Base-by-base conservation (phyloP, 352 stramenopile genomes). In the Vaucheria bursata region DNA sequence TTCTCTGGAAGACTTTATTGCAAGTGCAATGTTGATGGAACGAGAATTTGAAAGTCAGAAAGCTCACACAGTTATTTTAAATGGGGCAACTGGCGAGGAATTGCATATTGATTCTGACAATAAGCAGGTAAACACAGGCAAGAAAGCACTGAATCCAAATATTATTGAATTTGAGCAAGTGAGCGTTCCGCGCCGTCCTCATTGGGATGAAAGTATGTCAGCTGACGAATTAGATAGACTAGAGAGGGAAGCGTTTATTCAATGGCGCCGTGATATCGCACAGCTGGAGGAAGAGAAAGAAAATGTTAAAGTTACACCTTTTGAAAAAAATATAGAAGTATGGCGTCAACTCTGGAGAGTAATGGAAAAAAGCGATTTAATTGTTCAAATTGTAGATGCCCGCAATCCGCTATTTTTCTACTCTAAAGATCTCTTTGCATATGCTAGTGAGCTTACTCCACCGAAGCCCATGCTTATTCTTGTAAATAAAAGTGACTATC, bases 241-340 rank as follows among this genome's bases (percentile, higher is more conserved):
- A 74, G 97, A 99, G 88, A 97, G 96, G 80, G 90, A 98, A 79
- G 88, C 90, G n/a, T 99, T 99, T 79, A 85, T 99, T 25, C 86
- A 94, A 40, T 99, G 97, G 97, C 88, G 97, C 77, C 91, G 96
- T 34, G 90, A 91, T 8, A 95, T 99, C 84, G 96, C 97, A 0
- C 50, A 68, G 77, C 72, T 82, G 34, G 73, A 86, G 35, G 69
- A 82, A 67, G 72, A 49, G 35, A 74, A 74, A 59, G 45, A 0
- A 34, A 65, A 45, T 7, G 52, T 74, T 35, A 90, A 92, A 78
- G 93, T 99, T 35, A 99, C 96, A 18, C 97, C 97, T 18, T 99
- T 99, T 82, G 97, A 99, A 87, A 99, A 99, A 87, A 99, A 99
- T 86, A 74, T 99, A 49, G 94, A 99, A 79, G 96, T 99, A 33